Evolutionary conservation across 208 protist genomes (phyloP).

Genomic region (Leishmania guyanensis): DNA sequence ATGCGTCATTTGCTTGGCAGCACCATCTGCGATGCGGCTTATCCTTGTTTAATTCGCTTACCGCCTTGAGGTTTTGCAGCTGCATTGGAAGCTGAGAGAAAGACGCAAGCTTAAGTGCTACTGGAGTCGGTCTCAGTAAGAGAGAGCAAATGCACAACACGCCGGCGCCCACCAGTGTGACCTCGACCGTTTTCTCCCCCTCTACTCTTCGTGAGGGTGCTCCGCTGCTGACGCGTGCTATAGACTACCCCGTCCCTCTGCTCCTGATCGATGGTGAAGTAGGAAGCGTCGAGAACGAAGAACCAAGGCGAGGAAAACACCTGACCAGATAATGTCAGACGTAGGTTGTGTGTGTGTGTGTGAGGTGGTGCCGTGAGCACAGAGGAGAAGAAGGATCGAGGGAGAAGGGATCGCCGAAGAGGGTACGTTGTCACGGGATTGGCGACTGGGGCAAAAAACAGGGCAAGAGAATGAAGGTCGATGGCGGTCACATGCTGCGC

Average conservation of each 20-base stretch:
- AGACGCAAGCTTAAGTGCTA: neutral
- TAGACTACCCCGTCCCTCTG: neutral
- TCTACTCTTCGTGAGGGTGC: too few species aligned
- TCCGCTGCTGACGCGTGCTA: neutral
- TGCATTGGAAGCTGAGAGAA: slow-evolving; percentile 10
- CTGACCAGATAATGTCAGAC: neutral
- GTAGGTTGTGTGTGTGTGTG: neutral
- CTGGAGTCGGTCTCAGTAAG: too few species aligned
- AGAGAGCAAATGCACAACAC: neutral
- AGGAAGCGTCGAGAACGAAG: neutral
- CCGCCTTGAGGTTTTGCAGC: slow-evolving; percentile 19
- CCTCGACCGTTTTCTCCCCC: neutral
- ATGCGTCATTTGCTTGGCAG: slow-evolving; percentile 28
- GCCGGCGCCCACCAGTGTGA: neutral
- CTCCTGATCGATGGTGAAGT: too few species aligned
- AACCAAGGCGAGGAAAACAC: neutral
- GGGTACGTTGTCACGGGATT: neutral
- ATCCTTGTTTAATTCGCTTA: slow-evolving; percentile 13
- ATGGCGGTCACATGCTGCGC: neutral
- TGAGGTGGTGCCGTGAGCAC: neutral
- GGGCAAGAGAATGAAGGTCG: neutral
- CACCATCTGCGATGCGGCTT: slow-evolving; percentile 19
- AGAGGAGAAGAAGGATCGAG: neutral
- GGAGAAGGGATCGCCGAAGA: neutral
- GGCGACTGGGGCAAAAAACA: neutral